These are phyloP conservation scores for Phallus indusiatus DNA, from an alignment of 768 basidiomycete genomes.

Conservation along the genomic window DNA sequence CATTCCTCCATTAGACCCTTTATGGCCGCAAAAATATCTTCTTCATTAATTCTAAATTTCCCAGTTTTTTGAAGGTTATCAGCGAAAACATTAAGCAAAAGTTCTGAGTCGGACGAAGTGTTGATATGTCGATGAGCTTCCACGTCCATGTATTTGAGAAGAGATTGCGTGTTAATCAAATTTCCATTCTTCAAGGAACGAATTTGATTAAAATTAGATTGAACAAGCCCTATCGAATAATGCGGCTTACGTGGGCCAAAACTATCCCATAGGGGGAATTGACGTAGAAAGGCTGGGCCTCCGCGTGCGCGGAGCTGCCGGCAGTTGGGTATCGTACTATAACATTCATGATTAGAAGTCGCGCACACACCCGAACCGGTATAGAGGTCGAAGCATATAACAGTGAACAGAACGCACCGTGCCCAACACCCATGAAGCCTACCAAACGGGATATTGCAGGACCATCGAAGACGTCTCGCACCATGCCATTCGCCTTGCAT, in stretches of 20 bases:
- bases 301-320: conserved; percentile 91
- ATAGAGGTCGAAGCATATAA: conserved; percentile 7
- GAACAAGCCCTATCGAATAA: background rate
- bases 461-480: conserved; percentile 89
- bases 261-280: conserved; percentile 99
- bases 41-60: conserved; percentile 98
- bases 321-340: conserved; percentile 96
- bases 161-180: conserved; percentile 79
- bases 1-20: conserved; percentile 81
- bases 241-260: conserved; percentile 77
- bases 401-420: conserved; percentile 47
- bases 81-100: conserved; percentile 95
- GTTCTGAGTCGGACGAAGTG: conserved; percentile 95
- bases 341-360: conserved; percentile 9
- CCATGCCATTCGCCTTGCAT: conserved; percentile 99
- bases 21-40: conserved; percentile 95
- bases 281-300: conserved; percentile 99
- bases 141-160: conserved; percentile 92
- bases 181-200: conserved; percentile 78
- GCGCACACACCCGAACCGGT: background rate
- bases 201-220: conserved; percentile 1
- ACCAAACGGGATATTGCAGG: conserved; percentile 65
- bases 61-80: conserved; percentile 97
- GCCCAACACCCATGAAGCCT: conserved; percentile 96
- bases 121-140: conserved; percentile 98